Base-by-base conservation (phyloP, 768 basidiomycete species). In the Phanerochaete sordida region DNA sequence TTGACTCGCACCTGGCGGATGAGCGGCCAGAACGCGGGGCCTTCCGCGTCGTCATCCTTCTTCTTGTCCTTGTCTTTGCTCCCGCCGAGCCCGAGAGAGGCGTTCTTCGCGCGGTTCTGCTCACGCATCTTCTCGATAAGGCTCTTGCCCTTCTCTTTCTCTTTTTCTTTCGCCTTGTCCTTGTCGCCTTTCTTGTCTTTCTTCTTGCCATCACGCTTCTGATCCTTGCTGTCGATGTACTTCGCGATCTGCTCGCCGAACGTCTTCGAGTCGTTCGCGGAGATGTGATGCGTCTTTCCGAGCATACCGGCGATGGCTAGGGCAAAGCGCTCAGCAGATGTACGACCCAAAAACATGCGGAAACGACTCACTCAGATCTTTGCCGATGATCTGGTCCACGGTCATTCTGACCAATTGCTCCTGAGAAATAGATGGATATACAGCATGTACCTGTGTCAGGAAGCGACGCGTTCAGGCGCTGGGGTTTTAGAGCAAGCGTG, bases 191-290 rank as follows among this genome's bases (percentile, higher is more conserved):
- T 43, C 52, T 74, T 73, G 60, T 80, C 77, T 59, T 81, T 78
- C 62, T 81, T 77, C 35, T 54, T 26, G 52, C 68, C 63, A 12
- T 80, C 76, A 56, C 80, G 82, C 61, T 81, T 82, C 62, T 74
- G 71, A 59, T 87, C 83, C 66, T 85, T 86, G 1, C 84, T 85
- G 65, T 86, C 84, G 54, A 87, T 84, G 62, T 85, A 87, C 62
- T 81, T 83, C n/a, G 71, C 77, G 39, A 87, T 84, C 64, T 83
- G 79, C 64, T 78, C 74, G 0, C 76, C 75, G 59, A 87, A 87
- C 1, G 67, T 65, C 64, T 80, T 80, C 5, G 84, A 83, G 65
- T 84, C 75, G 26, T 71, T 75, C 11, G 82, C 77, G 9, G 67
- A 64, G 37, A 87, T 81, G 16, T 75, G 80, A 70, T 85, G 83